Base-by-base conservation (phyloP, 2,329 filamentous ascomycete species). In the Amesomyces nigricolor region DNA sequence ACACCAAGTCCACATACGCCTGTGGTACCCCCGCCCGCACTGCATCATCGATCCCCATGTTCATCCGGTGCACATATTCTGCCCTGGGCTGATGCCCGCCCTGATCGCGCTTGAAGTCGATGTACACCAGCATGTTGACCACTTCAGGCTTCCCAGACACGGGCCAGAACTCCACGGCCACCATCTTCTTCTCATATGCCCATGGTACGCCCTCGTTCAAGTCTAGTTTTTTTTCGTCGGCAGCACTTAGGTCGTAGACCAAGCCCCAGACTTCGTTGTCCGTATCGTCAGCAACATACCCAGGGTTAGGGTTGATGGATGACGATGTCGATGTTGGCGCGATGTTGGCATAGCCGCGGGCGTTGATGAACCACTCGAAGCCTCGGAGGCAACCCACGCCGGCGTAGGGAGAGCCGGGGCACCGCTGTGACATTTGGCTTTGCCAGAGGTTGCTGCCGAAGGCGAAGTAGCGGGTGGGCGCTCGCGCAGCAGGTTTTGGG, bases 401-500 rank as follows among this genome's bases (percentile, higher is more conserved):
- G 6, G 82, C 66, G 51, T 81, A 80, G 11, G 66, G 70, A 2
- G 81, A 80, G 13, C 65, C 68, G 52, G 82, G 84, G 65, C 86
- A 89, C 51, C 85, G 82, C 45, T 67, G 62, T 4, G 63, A 63
- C 86, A 89, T 89, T 69, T 88, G 85, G 29, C 75, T 69, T 0
- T 77, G 76, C 67, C 83, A 87, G 56, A 89, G 77, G 68, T 89
- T 89, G 66, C 79, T 84, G 59, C 86, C 86, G 69, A 86, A 89
- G 63, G 80, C 86, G 66, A 89, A 88, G 73, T 88, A 88, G 60
- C n/a, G 56, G 47, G 11, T 9, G 32, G 32, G 32, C 9, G 11
- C 32, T 35, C 9, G 32, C 32, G 9, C 6, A 11, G 8, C 32
- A 10, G 32, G 32, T 82, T 38, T 43, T 51, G 35, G 13, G 22